These are phyloP conservation scores for Botryotinia globosa DNA, from an alignment of 2,329 filamentous ascomycete species.

Conservation along the genomic window DNA sequence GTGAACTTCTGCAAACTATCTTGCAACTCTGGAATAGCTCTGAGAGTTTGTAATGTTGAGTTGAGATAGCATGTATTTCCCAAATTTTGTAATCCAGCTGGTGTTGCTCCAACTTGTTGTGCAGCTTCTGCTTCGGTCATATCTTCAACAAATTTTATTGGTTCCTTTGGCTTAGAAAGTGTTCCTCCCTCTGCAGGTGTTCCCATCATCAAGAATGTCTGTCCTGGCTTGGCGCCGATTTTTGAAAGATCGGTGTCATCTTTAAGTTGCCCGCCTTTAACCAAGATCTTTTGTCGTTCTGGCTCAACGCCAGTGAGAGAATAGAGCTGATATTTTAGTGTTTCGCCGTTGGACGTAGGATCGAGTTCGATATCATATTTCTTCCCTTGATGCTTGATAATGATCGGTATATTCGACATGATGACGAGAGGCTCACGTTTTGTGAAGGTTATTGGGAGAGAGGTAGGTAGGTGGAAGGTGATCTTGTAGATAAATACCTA, in stretches of 20 bases:
- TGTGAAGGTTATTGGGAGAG: neutral
- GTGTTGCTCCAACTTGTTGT: constrained; percentile 76
- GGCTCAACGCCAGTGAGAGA: constrained; percentile 95
- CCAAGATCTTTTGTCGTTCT: constrained; percentile 90
- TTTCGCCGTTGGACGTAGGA: constrained; percentile 77
- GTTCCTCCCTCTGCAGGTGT: constrained; percentile 64
- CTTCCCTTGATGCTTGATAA: constrained; percentile 93
- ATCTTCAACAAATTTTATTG: constrained; percentile 88
- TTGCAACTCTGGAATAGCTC: constrained; percentile 87
- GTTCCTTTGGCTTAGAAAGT: constrained; percentile 73
- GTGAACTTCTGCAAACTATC: constrained; percentile 67
- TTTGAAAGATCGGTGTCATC: constrained; percentile 86
- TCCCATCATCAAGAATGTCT: constrained; percentile 95
- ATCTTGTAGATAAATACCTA: constrained; percentile 19
- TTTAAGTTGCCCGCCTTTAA: constrained; percentile 93
- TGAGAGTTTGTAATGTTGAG: constrained; percentile 89
- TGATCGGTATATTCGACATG: constrained; percentile 56
- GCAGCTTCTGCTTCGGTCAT: constrained; percentile 95
- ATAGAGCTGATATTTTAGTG: constrained; percentile 93
- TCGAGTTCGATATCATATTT: constrained; percentile 94
- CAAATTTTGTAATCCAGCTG: constrained; percentile 84
- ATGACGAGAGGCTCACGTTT: constrained; percentile 25
- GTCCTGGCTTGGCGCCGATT: constrained; percentile 80
- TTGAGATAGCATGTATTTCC: constrained; percentile 99
- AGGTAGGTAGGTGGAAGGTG: neutral